These are phyloP conservation scores for Brassica nigra DNA, from an alignment of 345 rosid species.

Conservation along the genomic window DNA sequence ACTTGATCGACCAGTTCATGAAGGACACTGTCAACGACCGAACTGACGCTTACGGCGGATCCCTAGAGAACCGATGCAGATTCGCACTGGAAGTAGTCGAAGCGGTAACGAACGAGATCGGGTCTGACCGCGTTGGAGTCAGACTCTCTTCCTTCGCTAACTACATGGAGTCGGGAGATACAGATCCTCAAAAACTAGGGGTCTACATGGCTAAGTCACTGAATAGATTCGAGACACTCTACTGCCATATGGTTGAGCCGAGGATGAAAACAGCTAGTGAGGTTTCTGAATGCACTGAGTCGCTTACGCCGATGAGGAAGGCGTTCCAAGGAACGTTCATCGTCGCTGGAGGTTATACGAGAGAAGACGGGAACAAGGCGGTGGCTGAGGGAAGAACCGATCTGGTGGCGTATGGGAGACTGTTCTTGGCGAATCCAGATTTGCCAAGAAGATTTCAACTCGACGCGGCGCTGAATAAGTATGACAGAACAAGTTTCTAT, in stretches of 20 bases:
- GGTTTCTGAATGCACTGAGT: conserved; percentile 21
- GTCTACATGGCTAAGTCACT: conserved; percentile 62
- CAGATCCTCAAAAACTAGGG: conserved; percentile 58
- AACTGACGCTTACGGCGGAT: conserved; percentile 64
- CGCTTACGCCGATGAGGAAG: conserved; percentile 44
- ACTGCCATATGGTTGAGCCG: conserved; percentile 54
- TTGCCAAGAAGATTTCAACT: conserved; percentile 62
- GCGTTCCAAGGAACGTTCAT: conserved; percentile 47
- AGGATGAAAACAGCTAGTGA: conserved; percentile 41
- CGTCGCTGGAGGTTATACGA: conserved; percentile 46
- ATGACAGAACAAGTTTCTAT: conserved; percentile 53
- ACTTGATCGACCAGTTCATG: conserved; percentile 55
- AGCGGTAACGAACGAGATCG: conserved; percentile 63
- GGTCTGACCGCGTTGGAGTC: conserved; percentile 64
- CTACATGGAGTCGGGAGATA: conserved; percentile 61
- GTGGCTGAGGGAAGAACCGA: conserved; percentile 44
- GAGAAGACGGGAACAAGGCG: conserved; percentile 42
- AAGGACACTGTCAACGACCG: conserved; percentile 61
- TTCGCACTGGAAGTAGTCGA: conserved; percentile 62
- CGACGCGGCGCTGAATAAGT: conserved; percentile 55
- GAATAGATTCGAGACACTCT: conserved; percentile 51
- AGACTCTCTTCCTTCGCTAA: conserved; percentile 65
- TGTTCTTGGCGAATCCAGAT: conserved; percentile 76
- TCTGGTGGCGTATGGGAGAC: conserved; percentile 60
- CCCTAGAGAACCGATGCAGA: conserved; percentile 66